Base-by-base conservation (phyloP, 2,329 filamentous ascomycete genomes). In the Venturia pyrina region DNA sequence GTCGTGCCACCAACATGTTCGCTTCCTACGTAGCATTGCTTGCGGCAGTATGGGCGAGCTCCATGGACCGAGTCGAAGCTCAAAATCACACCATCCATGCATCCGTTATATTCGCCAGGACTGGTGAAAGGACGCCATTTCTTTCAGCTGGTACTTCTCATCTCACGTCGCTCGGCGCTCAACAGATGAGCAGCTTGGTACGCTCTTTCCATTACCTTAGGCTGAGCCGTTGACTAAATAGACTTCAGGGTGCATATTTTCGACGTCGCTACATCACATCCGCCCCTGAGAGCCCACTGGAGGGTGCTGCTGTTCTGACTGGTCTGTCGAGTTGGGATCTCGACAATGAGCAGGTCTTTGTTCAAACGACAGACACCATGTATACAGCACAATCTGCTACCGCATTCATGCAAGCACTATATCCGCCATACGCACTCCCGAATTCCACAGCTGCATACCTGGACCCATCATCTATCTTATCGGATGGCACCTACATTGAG, bases 321-420 rank as follows among this genome's bases (percentile, higher is more conserved):
- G 78, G 77, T 28, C 72, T 87, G 61, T 80, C 79, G 15, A 72
- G 76, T 6, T 75, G 80, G 64, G 72, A 74, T 37, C 67, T 83
- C 19, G 72, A 81, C 66, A 73, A 78, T 56, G 73, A 79, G 21
- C 77, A 86, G 67, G 69, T 85, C 10, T 75, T 75, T 63, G 73
- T 84, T 13, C 72, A 80, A 60, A 77, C 84, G 0, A 72, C 78
- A 34, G 77, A 83, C 34, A 75, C 78, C 41, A 78, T 82, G 66
- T 79, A 78, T 65, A 77, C 79, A 2, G 71, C 80, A 43, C 80
- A 80, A 1, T 84, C 83, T 3, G 83, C 84, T 15, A 81, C 84
- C 69, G 84, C 85, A 2, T 87, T 87, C 70, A 79, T 87, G 77
- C 84, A 87, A 71, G 84, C 83, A 8, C 74, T 87, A 11, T 87